Evolutionary conservation across 768 basidiomycete species (phyloP).

Genomic region (Podaxis pistillaris): DNA sequence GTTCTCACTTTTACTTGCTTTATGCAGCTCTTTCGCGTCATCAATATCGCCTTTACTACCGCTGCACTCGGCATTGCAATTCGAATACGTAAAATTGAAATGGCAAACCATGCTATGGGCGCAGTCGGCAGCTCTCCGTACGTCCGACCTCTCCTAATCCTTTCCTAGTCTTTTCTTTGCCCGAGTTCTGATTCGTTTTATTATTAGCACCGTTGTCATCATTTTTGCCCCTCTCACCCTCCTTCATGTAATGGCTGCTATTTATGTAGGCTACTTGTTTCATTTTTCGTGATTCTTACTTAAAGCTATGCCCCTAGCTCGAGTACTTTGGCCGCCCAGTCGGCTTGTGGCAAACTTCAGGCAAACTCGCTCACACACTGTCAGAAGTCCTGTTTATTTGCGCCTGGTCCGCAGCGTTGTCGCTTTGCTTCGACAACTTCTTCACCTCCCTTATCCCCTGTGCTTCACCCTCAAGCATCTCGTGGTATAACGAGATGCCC

Average conservation of each 20-base stretch:
- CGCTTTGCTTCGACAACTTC: conserved; percentile 88
- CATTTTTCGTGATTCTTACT: background rate
- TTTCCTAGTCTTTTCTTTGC: background rate
- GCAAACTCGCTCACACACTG: conserved; percentile 83
- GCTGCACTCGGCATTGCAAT: conserved; percentile 79
- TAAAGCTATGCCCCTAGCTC: conserved; percentile 47
- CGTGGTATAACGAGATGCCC: conserved; percentile 77
- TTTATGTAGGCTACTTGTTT: conserved; percentile 59
- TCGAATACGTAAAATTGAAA: conserved; percentile 63
- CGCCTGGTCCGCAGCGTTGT: conserved; percentile 89
- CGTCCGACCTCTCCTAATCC: conserved; percentile 23
- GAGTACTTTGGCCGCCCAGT: conserved; percentile 93
- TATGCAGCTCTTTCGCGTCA: conserved; percentile 73
- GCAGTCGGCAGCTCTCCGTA: conserved; percentile 82
- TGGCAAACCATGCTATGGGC: conserved; percentile 51
- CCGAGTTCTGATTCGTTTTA: conserved; percentile 1
- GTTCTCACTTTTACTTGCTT: conserved; percentile 12
- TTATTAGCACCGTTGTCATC: conserved; percentile 69
- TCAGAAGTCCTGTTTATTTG: conserved; percentile 89
- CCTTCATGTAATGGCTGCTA: conserved; percentile 79
- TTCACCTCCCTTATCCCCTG: conserved; percentile 87
- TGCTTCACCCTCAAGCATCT: conserved; percentile 50
- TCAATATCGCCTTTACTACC: conserved; percentile 81
- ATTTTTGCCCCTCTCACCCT: conserved; percentile 84
- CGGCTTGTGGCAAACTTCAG: conserved; percentile 89